Percentiles rank a stretch among this genome's conserved stretches.
Conservation (phyloP, 768 basidiomycete genomes). For the Suillus brevipes region DNA sequence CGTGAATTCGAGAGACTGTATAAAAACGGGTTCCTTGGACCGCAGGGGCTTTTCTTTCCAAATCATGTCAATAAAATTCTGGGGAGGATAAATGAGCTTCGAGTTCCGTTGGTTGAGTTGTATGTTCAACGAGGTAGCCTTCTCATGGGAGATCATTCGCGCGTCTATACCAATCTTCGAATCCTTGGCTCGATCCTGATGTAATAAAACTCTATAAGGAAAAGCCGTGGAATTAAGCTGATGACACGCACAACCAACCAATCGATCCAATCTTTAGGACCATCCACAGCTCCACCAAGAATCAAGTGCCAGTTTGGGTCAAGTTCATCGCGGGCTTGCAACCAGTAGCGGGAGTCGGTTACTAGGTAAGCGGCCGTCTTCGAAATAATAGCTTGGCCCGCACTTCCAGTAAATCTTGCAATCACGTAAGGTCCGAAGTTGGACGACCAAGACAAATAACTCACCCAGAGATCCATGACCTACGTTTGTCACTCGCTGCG, state of each 20-base stretch:
- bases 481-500: conserved; percentile 70
- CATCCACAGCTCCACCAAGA: conserved; percentile 50
- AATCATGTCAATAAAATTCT: conserved; percentile 80
- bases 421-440: conserved; percentile 18
- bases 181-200: conserved; percentile 40
- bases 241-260: conserved; percentile 61
- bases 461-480: conserved; percentile 77
- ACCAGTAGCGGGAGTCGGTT: conserved; percentile 82
- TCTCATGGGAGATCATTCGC: conserved; percentile 76
- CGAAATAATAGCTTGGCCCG: conserved; percentile 72
- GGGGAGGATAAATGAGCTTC: conserved; percentile 76
- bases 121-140: conserved; percentile 58
- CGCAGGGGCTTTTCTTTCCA: conserved; percentile 80
- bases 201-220: conserved; percentile 12
- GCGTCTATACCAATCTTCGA: conserved; percentile 80
- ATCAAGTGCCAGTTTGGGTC: conserved; percentile 76
- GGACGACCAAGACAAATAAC: conserved; percentile 35
- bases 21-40: conserved; percentile 61
- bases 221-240: conserved; percentile 6
- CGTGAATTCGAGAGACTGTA: conserved; percentile 72
- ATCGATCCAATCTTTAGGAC: conserved; percentile 74
- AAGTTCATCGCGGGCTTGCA: conserved; percentile 69
- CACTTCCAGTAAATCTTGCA: conserved; percentile 60
- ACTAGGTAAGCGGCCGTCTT: conserved; percentile 68
- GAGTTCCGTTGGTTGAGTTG: conserved; percentile 55